Percentiles rank a stretch among this genome's conserved stretches.
phyloP scores from a whole-genome alignment of 1,139 yeast species.

The Geotrichum reessii region DNA sequence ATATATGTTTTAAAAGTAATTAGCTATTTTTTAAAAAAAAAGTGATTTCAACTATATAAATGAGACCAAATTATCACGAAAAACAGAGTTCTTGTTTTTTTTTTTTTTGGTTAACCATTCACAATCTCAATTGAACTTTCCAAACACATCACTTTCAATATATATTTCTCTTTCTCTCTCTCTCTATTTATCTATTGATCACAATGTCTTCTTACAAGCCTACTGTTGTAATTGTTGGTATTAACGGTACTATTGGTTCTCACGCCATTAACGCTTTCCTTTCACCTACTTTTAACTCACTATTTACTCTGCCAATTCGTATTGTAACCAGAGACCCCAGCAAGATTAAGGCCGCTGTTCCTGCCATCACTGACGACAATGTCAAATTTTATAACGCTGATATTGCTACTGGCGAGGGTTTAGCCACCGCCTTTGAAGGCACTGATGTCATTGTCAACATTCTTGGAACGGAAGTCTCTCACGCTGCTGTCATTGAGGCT shows the following conservation, averaged over 20 bases:
- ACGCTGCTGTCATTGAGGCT: conserved; percentile 35
- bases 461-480: conserved; percentile 34
- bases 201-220: conserved; percentile 9
- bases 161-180: no score
- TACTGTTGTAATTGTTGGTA: conserved; percentile 48
- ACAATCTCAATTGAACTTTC: neutral
- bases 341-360: conserved; percentile 38
- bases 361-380: conserved; percentile 33
- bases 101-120: no score
- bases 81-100: no score
- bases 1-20: no score
- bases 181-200: neutral
- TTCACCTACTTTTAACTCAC: conserved; percentile 41
- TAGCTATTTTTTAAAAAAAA: no score
- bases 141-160: neutral
- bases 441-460: conserved; percentile 50
- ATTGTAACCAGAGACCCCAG: conserved; percentile 46
- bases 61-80: no score
- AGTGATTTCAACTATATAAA: no score
- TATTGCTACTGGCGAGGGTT: conserved; percentile 30
- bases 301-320: conserved; percentile 46
- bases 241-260: conserved; percentile 48
- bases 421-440: conserved; percentile 41
- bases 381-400: conserved; percentile 23
- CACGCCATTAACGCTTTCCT: conserved; percentile 45